These are phyloP conservation scores for Huntiella savannae DNA, from an alignment of 2,329 filamentous ascomycete species.

Conservation along the genomic window DNA sequence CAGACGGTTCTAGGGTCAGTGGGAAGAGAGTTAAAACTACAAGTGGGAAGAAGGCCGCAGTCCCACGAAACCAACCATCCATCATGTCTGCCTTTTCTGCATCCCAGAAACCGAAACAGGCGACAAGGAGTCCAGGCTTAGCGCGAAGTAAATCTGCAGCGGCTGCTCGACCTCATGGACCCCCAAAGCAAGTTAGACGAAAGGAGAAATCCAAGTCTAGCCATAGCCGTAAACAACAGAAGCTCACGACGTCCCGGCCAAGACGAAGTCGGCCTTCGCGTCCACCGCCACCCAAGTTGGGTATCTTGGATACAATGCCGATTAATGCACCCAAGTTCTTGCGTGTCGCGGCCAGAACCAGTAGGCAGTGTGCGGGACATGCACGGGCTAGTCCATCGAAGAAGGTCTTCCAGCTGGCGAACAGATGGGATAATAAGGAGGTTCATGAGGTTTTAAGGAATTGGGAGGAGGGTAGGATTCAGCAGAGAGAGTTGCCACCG, in stretches of 20 bases:
- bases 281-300: conserved; percentile 26
- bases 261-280: conserved; percentile 7
- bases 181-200: no score
- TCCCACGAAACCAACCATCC: conserved; percentile 17
- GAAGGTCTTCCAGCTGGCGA: conserved; percentile 42
- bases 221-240: no score
- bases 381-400: conserved; percentile 35
- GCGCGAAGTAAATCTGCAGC: no score
- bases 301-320: conserved; percentile 42
- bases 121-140: no score
- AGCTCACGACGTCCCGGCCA: background rate
- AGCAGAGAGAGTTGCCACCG: conserved; percentile 6
- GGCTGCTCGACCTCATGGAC: no score
- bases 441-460: conserved; percentile 31
- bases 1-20: conserved; percentile 13
- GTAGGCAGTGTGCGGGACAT: conserved; percentile 25
- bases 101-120: background rate
- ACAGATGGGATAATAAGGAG: conserved; percentile 40
- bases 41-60: conserved; percentile 13
- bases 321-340: conserved; percentile 36
- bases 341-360: conserved; percentile 40
- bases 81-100: conserved; percentile 18
- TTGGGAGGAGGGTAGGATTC: conserved; percentile 36
- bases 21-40: conserved; percentile 13
- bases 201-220: background rate